A percentile compares a stretch with the other conserved stretches of the same genome.
Evolutionary conservation across 2,329 filamentous ascomycete genomes (phyloP).

Genomic region (Aspergillus chevalieri): DNA sequence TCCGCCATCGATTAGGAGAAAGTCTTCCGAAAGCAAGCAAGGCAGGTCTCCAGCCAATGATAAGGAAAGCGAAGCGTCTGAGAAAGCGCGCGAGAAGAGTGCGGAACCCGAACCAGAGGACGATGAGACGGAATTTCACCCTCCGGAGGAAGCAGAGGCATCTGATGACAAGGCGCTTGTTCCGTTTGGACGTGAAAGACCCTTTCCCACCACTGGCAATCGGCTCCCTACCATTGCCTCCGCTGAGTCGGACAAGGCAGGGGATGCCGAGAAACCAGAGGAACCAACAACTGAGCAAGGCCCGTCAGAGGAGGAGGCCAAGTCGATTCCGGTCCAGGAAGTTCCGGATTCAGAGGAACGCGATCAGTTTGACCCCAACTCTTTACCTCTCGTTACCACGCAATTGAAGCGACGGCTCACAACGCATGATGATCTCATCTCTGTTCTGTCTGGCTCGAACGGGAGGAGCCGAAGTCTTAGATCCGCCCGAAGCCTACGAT

Average conservation of each 20-base stretch:
- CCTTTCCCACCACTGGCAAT: slow-evolving; percentile 49
- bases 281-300: slow-evolving; percentile 13
- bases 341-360: slow-evolving; percentile 35
- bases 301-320: slow-evolving; percentile 24
- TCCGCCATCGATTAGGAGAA: slow-evolving; percentile 8
- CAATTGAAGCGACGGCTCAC: slow-evolving; percentile 69
- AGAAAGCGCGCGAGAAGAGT: slow-evolving; percentile 18
- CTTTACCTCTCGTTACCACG: slow-evolving; percentile 40
- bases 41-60: slow-evolving; percentile 11
- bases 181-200: slow-evolving; percentile 37
- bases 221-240: slow-evolving; percentile 55
- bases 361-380: slow-evolving; percentile 41
- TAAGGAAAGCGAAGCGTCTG: slow-evolving; percentile 6
- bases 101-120: slow-evolving; percentile 9
- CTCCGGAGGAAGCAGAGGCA: slow-evolving; percentile 32
- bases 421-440: slow-evolving; percentile 89
- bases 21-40: slow-evolving; percentile 8
- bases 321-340: slow-evolving; percentile 7
- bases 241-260: slow-evolving; percentile 46
- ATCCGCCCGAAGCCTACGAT: slow-evolving; percentile 72
- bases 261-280: slow-evolving; percentile 9
- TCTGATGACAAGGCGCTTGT: slow-evolving; percentile 33
- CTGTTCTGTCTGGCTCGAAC: slow-evolving; percentile 67
- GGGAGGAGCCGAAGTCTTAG: slow-evolving; percentile 63
- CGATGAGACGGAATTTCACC: slow-evolving; percentile 19